phyloP scores from a whole-genome alignment of 2,329 filamentous ascomycete genomes.

The Coniochaeta hoffmannii region DNA sequence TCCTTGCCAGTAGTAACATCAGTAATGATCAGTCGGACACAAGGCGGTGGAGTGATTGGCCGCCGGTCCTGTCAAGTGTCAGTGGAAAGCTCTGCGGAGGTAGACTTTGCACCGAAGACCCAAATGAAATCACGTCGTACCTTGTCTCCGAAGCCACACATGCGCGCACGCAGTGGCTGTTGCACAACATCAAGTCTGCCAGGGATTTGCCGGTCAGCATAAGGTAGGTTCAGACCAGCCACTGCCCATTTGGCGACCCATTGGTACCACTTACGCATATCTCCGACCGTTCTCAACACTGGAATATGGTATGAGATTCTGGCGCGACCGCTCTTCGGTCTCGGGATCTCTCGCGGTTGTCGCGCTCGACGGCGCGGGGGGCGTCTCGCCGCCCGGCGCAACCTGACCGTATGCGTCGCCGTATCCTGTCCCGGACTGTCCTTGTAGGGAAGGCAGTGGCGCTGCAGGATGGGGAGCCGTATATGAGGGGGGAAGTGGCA shows the following conservation, averaged over 20 bases:
- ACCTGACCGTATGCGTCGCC: background rate
- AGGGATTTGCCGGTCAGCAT: background rate
- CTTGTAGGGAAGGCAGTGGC: background rate
- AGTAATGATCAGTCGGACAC: constrained; percentile 73
- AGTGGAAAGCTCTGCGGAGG: background rate
- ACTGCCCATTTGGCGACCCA: background rate
- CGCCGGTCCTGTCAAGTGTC: constrained; percentile 63
- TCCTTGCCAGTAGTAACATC: constrained; percentile 71
- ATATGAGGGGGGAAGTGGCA: constrained; percentile 2
- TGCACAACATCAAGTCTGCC: constrained; percentile 71
- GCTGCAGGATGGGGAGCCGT: background rate
- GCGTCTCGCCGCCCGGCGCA: background rate
- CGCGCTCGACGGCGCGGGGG: background rate
- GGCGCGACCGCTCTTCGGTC: constrained; percentile 1
- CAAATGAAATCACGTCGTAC: constrained; percentile 38
- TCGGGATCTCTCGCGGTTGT: background rate
- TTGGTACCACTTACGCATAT: constrained; percentile 2
- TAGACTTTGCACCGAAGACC: constrained; percentile 2
- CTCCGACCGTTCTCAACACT: constrained; percentile 1
- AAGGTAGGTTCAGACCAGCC: background rate
- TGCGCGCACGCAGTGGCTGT: constrained; percentile 85
- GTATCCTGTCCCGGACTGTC: background rate
- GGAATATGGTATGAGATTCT: constrained; percentile 3
- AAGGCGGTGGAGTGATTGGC: constrained; percentile 92
- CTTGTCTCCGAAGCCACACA: constrained; percentile 99